Evolutionary conservation across 257 asterid species (phyloP), one percentile per base, ranked within the genome.

Genomic region (Primulina huaijiensis): DNA sequence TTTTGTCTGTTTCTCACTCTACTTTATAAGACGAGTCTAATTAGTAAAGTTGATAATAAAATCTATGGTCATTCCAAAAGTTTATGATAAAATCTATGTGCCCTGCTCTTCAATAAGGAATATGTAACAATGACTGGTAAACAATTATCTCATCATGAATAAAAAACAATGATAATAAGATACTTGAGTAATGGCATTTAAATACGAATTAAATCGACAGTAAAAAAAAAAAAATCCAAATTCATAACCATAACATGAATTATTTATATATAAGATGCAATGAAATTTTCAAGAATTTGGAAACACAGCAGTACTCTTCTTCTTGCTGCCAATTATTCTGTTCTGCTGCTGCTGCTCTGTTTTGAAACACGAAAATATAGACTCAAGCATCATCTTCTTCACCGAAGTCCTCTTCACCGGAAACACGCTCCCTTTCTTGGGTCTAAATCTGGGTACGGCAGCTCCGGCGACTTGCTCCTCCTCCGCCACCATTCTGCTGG

Each of bases 321-420:
- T n/a, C 52, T 50, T 30, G 25, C 8, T 46, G 6, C 34, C 19
- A 11, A 14, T n/a, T 20, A 23, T 4, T 55, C 56, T 8, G 21
- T 7, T 0, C 38, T 25, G 61, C 46, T 6, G 17, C 21, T 16
- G 71, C 56, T 50, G 53, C 43, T 6, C 25, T 6, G 21, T 27
- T 43, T 12, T 60, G 72, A 70, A 62, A 65, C 68, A 74, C 1
- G 67, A 52, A 16, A 59, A 16, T 8, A 75, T 11, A 8, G 58
- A 60, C 1, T 43, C 46, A 23, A 70, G 67, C 25, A 78, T 70
- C 83, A 73, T 70, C 7, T 64, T 73, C 79, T 82, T 82, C 40
- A 82, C 83, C 67, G 60, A 72, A 63, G 65, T 82, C 68, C 78
- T 78, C 78, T 53, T 78, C 34, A 76, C 82, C 73, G 86, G 83